Percentiles rank a stretch among this genome's conserved stretches.
These are phyloP conservation scores for Posidonia oceanica DNA, from an alignment of 116 monocot species.

Conservation along the genomic window DNA sequence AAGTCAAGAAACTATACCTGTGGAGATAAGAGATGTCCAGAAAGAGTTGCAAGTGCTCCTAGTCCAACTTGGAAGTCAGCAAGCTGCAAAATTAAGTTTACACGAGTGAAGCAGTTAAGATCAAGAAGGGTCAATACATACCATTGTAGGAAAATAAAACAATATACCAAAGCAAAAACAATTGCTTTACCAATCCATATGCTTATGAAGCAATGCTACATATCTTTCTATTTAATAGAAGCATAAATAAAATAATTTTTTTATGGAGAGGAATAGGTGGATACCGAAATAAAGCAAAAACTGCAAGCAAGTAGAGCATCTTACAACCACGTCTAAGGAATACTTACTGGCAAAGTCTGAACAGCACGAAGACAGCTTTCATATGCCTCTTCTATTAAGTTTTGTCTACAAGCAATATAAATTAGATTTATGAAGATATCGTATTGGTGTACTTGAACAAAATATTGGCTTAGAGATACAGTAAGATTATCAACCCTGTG, in stretches of 20 bases:
- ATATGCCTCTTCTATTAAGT: conserved; percentile 49
- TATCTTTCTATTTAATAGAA: not conserved
- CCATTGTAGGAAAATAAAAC: not conserved
- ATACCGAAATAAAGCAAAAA: not conserved
- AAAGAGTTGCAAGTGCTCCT: conserved; percentile 50
- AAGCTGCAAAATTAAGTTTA: conserved; percentile 41
- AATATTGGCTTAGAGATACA: too few species aligned
- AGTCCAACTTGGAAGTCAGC: conserved; percentile 93
- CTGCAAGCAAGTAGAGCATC: not conserved
- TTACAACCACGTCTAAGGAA: not conserved
- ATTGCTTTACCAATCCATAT: too few species aligned
- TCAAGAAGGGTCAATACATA: not conserved
- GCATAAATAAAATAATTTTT: not conserved
- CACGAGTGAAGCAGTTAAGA: not conserved
- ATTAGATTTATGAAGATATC: not conserved
- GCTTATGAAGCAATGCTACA: too few species aligned
- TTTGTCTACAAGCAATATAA: conserved; percentile 21
- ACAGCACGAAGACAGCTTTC: conserved; percentile 91
- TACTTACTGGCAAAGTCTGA: conserved; percentile 77
- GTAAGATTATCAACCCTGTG: conserved; percentile 25
- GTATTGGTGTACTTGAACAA: too few species aligned
- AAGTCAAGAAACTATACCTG: conserved; percentile 33
- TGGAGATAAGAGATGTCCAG: conserved; percentile 64
- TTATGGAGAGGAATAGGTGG: not conserved
- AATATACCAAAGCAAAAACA: not conserved